Evolutionary conservation across 2,329 filamentous ascomycete genomes (phyloP).

Genomic region (Endocalyx cinctus): DNA sequence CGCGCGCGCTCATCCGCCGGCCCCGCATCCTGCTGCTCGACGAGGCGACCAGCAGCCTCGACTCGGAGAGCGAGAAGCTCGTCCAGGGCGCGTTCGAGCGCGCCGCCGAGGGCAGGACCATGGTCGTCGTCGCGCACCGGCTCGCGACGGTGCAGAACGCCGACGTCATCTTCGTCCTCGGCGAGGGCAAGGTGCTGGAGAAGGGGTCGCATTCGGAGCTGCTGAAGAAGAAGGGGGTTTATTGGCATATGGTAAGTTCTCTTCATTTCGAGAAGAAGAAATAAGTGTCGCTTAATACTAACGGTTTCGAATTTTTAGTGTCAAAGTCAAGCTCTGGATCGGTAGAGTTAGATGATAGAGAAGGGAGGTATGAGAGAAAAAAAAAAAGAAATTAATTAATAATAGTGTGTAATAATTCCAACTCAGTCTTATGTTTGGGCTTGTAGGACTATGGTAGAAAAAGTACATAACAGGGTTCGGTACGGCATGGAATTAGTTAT

Average conservation of each 20-base stretch:
- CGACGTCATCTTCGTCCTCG: slow-evolving; percentile 75
- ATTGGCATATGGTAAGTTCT: slow-evolving; percentile 52
- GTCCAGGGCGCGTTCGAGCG: slow-evolving; percentile 65
- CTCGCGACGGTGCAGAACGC: slow-evolving; percentile 75
- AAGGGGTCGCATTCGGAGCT: slow-evolving; percentile 49
- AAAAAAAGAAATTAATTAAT: no score
- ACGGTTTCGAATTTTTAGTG: slow-evolving; percentile 35
- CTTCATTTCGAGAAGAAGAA: no score
- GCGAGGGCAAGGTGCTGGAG: slow-evolving; percentile 56
- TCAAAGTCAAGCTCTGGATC: slow-evolving; percentile 54
- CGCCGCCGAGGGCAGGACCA: slow-evolving; percentile 56
- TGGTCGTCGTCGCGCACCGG: slow-evolving; percentile 73
- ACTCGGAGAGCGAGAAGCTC: slow-evolving; percentile 52
- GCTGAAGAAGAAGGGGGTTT: slow-evolving; percentile 46
- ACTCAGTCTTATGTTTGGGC: no score
- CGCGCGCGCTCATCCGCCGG: slow-evolving; percentile 62
- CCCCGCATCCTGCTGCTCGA: slow-evolving; percentile 65
- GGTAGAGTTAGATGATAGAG: no score
- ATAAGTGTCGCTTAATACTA: no score
- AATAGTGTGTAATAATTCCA: no score
- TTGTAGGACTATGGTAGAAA: no score
- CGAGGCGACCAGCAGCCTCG: slow-evolving; percentile 67
- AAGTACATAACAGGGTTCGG: no score
- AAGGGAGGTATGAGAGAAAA: no score
- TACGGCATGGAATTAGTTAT: no score